phyloP scores from a whole-genome alignment of 192 early-diverging fungal genomes.

The Jimgerdemannia flammicorona region DNA sequence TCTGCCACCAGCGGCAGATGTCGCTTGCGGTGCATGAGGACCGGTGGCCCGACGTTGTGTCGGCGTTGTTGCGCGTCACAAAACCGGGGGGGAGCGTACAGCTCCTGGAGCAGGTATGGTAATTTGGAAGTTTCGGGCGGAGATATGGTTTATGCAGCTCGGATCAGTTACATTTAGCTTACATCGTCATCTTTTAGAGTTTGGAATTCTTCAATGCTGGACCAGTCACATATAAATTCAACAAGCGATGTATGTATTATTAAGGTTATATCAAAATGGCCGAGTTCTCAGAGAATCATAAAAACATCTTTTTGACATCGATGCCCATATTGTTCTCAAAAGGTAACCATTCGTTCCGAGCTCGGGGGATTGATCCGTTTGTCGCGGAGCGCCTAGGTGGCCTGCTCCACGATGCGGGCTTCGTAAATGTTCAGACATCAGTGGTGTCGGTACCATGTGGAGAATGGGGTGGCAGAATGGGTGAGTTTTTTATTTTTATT shows the following conservation, averaged over 20 bases:
- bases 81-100: not conserved
- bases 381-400: constrained; percentile 1
- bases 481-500: not conserved
- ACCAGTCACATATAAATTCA: not conserved
- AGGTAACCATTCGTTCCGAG: not conserved
- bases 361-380: constrained; percentile 2
- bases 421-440: constrained; percentile 2
- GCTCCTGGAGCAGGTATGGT: not conserved
- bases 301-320: not conserved
- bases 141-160: not conserved
- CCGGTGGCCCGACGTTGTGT: not conserved
- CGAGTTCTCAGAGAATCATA: not conserved
- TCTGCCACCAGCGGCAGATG: constrained; percentile 1
- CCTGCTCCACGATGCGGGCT: not conserved
- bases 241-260: not conserved
- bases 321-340: no score
- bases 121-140: not conserved
- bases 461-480: constrained; percentile 2
- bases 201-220: not conserved
- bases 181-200: not conserved
- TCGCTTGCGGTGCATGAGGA: not conserved
- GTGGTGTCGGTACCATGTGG: not conserved
- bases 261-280: no score
- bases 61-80: not conserved
- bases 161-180: not conserved